Evolutionary conservation across 148 eudicot species (phyloP), one percentile per base, ranked within the genome.

Genomic region (Vaccinium vitisidaea): DNA sequence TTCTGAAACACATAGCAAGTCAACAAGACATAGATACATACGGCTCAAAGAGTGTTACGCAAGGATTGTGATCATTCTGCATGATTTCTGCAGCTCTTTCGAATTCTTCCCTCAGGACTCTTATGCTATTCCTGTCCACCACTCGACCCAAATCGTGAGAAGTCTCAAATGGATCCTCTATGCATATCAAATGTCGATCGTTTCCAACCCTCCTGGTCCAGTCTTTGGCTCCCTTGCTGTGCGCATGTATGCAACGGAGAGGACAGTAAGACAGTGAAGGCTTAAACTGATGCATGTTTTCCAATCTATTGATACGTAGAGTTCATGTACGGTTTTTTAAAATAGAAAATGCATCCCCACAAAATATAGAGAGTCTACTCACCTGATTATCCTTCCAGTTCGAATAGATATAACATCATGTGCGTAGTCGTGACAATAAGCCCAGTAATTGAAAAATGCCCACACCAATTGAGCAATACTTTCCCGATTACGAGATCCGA

Each of bases 171-270:
- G 99, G 99, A 78, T 97, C 99, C 89, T 97, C 99, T 79, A 97
- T 97, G 93, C 99, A 97, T 89, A 97, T 94, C 84, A 97, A 86
- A 86, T 97, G 99, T 14, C 99, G 96, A 84, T 97, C 99, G 32
- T 95, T 95, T 13, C 98, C 98, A 53, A 97, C 76, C 89, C 99
- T 94, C 84, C 96, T 93, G 32, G 99, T 97, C 99, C 99, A 97
- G 86, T 97, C 98, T 87, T 97, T 97, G 36, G 84, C 89, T 14
- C 88, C 92, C 90, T 97, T 97, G 91, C 99, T 97, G 88, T 80
- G 88, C 67, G 23, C 39, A 73, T 67, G 46, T 43, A 59, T 12
- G 82, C 54, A 81, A 48, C 39, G 79, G 83, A 58, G 77, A 43
- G 8, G n/a, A 21, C 2, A 49, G 54, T 50, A 59, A 83, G 27